These are phyloP conservation scores for Elaphomyces granulatus DNA, from an alignment of 495 filamentous ascomycete species.

Conservation along the genomic window DNA sequence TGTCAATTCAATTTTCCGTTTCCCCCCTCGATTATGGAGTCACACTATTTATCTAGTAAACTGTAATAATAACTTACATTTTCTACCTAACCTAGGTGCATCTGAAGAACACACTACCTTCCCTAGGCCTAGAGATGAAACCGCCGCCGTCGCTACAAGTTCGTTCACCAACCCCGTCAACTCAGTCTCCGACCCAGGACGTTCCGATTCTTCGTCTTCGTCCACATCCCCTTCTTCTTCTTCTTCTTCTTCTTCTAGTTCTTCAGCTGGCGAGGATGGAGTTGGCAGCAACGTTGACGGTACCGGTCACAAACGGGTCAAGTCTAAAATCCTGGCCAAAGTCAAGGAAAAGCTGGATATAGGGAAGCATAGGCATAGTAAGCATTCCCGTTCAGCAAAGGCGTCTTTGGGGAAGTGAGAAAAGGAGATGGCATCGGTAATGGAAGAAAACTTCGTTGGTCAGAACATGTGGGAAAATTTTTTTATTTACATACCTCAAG, in stretches of 20 bases:
- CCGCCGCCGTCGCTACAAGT: not conserved
- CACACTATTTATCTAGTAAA: not conserved
- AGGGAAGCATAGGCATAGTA: constrained; percentile 6
- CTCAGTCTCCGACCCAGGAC: not conserved
- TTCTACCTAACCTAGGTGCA: too few relatives aligned
- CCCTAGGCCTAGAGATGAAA: too few relatives aligned
- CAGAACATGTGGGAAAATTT: not conserved
- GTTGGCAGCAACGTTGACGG: not conserved
- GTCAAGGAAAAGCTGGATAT: constrained; percentile 24
- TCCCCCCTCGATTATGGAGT: not conserved
- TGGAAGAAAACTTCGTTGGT: too few relatives aligned
- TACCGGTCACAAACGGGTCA: constrained; percentile 2
- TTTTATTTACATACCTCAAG: not conserved
- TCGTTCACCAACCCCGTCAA: not conserved
- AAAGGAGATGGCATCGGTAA: too few relatives aligned
- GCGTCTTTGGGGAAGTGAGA: too few relatives aligned
- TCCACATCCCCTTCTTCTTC: constrained; percentile 1
- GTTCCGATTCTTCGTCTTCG: not conserved
- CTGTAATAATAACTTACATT: not conserved
- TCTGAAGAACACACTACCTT: too few relatives aligned
- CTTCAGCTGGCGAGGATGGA: not conserved
- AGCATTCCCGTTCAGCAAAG: too few relatives aligned
- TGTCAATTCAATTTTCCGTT: not conserved
- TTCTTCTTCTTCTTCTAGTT: not conserved
- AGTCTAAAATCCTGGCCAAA: constrained; percentile 14